Conservation (phyloP, 2,329 filamentous ascomycete genomes). For the Cercospora sojina region DNA sequence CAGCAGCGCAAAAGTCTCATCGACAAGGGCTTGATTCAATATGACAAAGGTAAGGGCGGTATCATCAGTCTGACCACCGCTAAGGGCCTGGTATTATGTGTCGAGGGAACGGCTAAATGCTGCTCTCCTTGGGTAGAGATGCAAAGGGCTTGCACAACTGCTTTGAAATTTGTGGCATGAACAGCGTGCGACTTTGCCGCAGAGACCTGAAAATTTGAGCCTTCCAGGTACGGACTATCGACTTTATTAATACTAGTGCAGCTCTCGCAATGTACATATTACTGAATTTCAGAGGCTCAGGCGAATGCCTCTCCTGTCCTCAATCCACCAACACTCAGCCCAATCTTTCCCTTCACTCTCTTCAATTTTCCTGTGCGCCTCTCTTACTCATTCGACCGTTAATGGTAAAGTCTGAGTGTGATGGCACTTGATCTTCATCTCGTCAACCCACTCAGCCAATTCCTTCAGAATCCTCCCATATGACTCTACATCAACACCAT, state of each 20-base stretch:
- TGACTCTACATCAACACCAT: slow-evolving; percentile 21
- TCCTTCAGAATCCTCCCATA: slow-evolving; percentile 26
- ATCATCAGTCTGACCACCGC: neutral
- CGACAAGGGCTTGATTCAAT: neutral
- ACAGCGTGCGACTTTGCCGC: neutral
- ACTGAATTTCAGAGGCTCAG: neutral
- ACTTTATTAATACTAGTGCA: neutral
- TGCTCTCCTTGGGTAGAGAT: neutral
- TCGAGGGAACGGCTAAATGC: neutral
- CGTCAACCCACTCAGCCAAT: slow-evolving; percentile 39
- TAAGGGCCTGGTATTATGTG: neutral
- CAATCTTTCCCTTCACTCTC: slow-evolving; percentile 43
- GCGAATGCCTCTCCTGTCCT: neutral
- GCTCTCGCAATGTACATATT: neutral
- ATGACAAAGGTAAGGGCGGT: neutral
- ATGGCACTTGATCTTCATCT: slow-evolving; percentile 42
- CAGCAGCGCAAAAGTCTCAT: neutral
- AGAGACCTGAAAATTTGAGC: neutral
- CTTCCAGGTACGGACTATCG: neutral
- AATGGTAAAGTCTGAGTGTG: slow-evolving; percentile 40
- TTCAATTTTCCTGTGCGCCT: slow-evolving; percentile 44
- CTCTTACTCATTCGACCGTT: slow-evolving; percentile 41
- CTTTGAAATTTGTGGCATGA: neutral
- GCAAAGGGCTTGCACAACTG: neutral
- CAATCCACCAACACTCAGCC: slow-evolving; percentile 34